Conservation (phyloP, 805 yeast genomes). For the Yarrowia sp. region DNA sequence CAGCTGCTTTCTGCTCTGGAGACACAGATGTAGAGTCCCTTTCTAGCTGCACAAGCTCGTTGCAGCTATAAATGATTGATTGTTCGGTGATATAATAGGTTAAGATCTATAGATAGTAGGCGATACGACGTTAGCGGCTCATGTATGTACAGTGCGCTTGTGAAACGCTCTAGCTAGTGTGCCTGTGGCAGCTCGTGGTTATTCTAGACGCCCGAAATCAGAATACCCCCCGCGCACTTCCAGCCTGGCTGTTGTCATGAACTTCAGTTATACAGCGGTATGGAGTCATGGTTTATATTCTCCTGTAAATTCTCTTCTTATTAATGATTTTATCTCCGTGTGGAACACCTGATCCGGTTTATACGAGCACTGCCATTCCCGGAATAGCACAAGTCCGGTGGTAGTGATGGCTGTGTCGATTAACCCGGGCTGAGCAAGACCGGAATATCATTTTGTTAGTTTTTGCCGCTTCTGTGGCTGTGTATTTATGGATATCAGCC, state of each 20-base stretch:
- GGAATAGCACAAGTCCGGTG: neutral
- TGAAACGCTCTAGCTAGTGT: neutral
- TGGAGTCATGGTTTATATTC: neutral
- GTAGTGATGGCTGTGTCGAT: neutral
- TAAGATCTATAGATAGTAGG: neutral
- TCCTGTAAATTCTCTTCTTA: neutral
- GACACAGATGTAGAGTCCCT: no score
- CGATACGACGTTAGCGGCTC: neutral
- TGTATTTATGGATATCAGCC: no score
- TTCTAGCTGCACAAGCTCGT: no score
- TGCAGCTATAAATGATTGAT: no score
- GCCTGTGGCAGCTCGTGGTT: neutral
- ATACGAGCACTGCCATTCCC: neutral
- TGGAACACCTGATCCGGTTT: neutral
- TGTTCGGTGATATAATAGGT: neutral
- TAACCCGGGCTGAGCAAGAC: conserved; percentile 6
- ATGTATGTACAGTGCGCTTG: neutral
- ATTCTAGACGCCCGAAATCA: no score
- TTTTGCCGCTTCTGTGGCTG: no score
- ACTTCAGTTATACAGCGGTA: neutral
- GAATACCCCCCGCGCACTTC: no score
- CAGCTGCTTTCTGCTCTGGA: no score
- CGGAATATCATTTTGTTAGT: neutral
- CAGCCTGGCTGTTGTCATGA: no score
- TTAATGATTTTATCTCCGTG: neutral